These are phyloP conservation scores for Diversispora eburnea DNA, from an alignment of 192 early-diverging fungal genomes.

Conservation along the genomic window DNA sequence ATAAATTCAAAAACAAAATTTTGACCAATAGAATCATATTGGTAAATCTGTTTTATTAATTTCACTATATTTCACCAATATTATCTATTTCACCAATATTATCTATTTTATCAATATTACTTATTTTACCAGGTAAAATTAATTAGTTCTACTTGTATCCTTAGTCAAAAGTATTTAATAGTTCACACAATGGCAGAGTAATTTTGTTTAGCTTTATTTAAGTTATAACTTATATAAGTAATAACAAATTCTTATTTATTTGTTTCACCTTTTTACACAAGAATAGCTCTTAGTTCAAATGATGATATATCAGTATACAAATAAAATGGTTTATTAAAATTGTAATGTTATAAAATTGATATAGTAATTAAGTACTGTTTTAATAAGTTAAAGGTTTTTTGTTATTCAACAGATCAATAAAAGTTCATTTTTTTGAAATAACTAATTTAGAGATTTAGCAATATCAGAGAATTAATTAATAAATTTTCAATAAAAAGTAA, in stretches of 20 bases:
- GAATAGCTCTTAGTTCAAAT: not conserved
- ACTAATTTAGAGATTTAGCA: not conserved
- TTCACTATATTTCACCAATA: too few species aligned
- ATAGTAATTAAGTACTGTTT: not conserved
- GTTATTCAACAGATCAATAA: not conserved
- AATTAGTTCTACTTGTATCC: too few species aligned
- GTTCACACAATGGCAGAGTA: not conserved
- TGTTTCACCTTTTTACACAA: not conserved
- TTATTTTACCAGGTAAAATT: too few species aligned
- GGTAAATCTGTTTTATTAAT: too few species aligned
- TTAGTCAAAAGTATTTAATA: not conserved
- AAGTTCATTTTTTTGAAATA: constrained; percentile 1
- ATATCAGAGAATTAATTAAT: not conserved
- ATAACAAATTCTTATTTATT: constrained; percentile 2
- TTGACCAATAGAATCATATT: too few species aligned
- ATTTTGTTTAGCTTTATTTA: not conserved
- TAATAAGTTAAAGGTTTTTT: not conserved
- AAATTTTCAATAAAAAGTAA: not conserved
- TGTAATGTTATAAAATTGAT: not conserved
- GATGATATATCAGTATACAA: not conserved
- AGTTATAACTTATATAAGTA: not conserved
- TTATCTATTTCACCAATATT: too few species aligned
- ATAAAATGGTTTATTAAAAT: not conserved
- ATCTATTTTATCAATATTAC: too few species aligned
- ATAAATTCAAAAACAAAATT: too few species aligned